Evolutionary conservation across 2,329 filamentous ascomycete genomes (phyloP), one percentile per base, ranked within the genome.

Genomic region (Botryotinia narcissicola): DNA sequence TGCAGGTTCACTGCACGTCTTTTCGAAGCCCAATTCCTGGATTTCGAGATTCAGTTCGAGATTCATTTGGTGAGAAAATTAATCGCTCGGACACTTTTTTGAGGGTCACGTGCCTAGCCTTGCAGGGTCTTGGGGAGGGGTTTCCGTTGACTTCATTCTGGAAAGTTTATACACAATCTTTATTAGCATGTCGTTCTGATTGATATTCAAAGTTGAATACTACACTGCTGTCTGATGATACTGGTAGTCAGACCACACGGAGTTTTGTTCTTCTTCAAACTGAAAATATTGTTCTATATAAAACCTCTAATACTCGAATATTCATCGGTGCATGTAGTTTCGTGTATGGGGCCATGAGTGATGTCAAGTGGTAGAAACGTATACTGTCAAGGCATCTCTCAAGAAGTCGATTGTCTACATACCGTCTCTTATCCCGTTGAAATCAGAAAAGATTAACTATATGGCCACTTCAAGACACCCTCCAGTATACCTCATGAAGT

Each of bases 11-110:
- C 66, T 61, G 73, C 73, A 74, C 74, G 73, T 72, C 74, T 71
- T 75, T 73, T 76, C 77, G 76, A 78, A 76, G 76, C 76, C 70
- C 75, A 75, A 74, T 76, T 72, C 44, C 70, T 72, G 46, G 64
- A 66, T 57, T 57, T 59, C 61, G 46, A 18, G 51, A 62, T 63
- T 54, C 25, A 44, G 48, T 48, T 75, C 67, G 51, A 54, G 42
- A 74, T 70, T 22, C 42, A 46, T 35, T 40, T 42, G 25, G 37
- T 16, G 48, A 71, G 70, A 72, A 72, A 72, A 72, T 72, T 72
- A 57, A 20, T 72, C 60, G 70, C 70, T 67, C 70, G 60, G 70
- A 67, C 70, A 42, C 35, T 67, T 66, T 54, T n/a, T 54, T 12
- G 12, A n/a, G 1, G 2, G 12, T 72, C 70, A 72, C 70, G 70